Evolutionary conservation across 2,329 filamentous ascomycete genomes (phyloP), one percentile per base, ranked within the genome.

Genomic region (Botrytis galanthina): DNA sequence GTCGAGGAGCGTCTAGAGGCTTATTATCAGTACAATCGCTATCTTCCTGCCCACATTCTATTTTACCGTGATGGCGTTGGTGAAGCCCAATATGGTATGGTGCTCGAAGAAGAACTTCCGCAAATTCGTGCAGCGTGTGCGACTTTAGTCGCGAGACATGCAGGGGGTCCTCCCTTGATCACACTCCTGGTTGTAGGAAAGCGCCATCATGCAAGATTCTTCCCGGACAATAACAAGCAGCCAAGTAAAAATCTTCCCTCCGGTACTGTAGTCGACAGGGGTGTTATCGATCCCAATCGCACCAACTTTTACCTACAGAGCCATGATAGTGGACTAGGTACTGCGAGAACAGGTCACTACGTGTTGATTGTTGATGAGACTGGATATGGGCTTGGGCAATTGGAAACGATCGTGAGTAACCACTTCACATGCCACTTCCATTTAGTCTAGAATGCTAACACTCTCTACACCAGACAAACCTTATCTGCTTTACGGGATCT

Each of bases 401-500:
- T 59, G 16, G n/a, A 59, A 32, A 16, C 1, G 16, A 32, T 59
- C 7, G 54, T 59, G 16, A 59, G 54, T 59, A 29, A 9, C 16
- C 54, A 59, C 46, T 46, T 46, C 20, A 22, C 20, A 44, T 44
- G 8, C 44, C 20, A 20, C 8, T 22, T 10, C 22, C 8, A 46
- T 46, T 10, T 22, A 22, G 8, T 46, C 44, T 22, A 46, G 20
- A 57, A 16, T 32, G 54, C 54, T 57, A 29, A 57, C 14, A 20
- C 54, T 8, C 16, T 18, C 18, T 18, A 32, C 32, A 29, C 16
- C 32, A 95, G 75, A 96, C 92, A 0, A 91, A 94, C 79, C 88
- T 91, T 61, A 84, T 96, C 77, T 95, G 93, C 82, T 95, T 95
- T 80, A 84, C 92, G 0, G 97, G 91, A 78, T 92, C 92, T 12